Conservation (phyloP, 805 yeast species). For the Wickerhamiella bombiphila region DNA sequence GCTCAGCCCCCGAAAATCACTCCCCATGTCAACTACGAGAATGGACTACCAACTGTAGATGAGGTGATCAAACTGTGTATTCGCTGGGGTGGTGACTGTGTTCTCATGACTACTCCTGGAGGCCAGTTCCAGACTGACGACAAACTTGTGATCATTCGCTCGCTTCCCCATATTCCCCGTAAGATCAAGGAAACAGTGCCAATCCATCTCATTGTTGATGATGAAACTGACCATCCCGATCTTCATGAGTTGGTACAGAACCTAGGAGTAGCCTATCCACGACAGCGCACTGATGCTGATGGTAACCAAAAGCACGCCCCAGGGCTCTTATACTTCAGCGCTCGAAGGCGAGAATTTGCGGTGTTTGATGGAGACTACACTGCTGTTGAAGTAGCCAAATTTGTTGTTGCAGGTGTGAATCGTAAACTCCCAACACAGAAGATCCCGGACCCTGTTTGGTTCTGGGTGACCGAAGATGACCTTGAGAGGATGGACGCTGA, state of each 20-base stretch:
- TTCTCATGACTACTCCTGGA: constrained; percentile 7
- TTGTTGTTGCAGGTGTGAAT: constrained; percentile 3
- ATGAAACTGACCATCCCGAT: constrained; percentile 3
- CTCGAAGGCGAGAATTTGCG: constrained; percentile 5
- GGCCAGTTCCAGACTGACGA: constrained; percentile 9
- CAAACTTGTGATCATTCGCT: constrained; percentile 7
- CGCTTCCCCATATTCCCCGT: constrained; percentile 8
- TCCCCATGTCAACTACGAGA: constrained; percentile 4
- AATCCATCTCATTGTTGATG: constrained; percentile 13
- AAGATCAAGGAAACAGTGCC: constrained; percentile 6
- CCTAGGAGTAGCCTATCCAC: constrained; percentile 8
- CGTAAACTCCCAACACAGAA: constrained; percentile 4
- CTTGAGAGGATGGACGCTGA: constrained; percentile 10
- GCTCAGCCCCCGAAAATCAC: constrained; percentile 9
- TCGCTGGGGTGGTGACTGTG: constrained; percentile 13
- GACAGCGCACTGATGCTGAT: constrained; percentile 3
- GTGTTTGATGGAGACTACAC: constrained; percentile 8
- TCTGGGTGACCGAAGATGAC: constrained; percentile 15
- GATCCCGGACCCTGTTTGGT: constrained; percentile 13
- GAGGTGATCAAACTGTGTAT: constrained; percentile 12
- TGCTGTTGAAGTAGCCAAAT: constrained; percentile 5
- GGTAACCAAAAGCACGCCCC: constrained; percentile 7
- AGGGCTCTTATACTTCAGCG: constrained; percentile 12
- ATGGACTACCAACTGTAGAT: constrained; percentile 9
- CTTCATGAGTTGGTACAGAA: constrained; percentile 9